phyloP scores from a whole-genome alignment of 257 asterid genomes.

The Ajuga chamaepitys region DNA sequence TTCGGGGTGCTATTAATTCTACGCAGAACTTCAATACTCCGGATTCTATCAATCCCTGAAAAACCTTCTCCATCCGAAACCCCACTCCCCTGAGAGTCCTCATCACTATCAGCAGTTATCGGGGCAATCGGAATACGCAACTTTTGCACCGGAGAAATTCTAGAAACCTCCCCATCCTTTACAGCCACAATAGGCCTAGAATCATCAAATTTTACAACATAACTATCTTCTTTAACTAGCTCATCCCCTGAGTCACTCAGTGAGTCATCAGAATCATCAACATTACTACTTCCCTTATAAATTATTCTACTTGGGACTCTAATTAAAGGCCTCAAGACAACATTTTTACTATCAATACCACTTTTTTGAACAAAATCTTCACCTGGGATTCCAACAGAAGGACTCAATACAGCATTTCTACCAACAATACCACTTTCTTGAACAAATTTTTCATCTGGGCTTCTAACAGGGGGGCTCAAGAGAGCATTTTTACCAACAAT shows the following conservation, averaged over 20 bases:
- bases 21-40: conserved; percentile 27
- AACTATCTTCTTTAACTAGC: conserved; percentile 4
- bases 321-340: conserved; percentile 19
- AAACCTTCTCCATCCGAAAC: conserved; percentile 37
- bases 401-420: conserved; percentile 13
- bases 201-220: conserved; percentile 2
- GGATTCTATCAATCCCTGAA: conserved; percentile 32
- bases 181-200: conserved; percentile 26
- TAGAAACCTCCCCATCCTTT: conserved; percentile 17
- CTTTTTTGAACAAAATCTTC: conserved; percentile 9
- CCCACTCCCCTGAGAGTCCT: conserved; percentile 47
- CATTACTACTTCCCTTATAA: conserved; percentile 4
- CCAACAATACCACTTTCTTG: conserved; percentile 11
- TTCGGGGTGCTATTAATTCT: conserved; percentile 40
- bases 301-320: conserved; percentile 18
- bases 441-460: conserved; percentile 15
- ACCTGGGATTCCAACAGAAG: conserved; percentile 18
- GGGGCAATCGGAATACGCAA: conserved; percentile 50
- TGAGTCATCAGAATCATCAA: conserved; percentile 25
- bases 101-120: conserved; percentile 58
- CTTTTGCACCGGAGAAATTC: conserved; percentile 11
- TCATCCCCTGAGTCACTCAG: conserved; percentile 31
- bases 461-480: conserved; percentile 20
- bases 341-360: conserved; percentile 2
- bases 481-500: background rate